Conservation (phyloP, 495 filamentous ascomycete genomes). For the Aspergillus carlsbadensis region DNA sequence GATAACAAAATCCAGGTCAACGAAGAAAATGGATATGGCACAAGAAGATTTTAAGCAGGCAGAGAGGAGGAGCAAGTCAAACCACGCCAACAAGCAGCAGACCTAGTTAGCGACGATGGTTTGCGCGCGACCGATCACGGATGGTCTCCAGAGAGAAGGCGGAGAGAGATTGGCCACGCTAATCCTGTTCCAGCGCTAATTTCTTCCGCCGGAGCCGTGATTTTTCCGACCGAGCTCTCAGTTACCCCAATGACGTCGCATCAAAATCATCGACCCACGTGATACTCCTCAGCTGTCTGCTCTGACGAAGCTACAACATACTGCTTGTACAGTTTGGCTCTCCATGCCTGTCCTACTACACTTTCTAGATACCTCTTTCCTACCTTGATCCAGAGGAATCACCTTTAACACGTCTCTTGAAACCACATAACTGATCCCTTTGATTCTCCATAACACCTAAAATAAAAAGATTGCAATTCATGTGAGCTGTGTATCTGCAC, state of each 20-base stretch:
- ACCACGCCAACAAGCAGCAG: constrained; percentile 18
- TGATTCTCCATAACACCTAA: no score
- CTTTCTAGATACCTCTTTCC: no score
- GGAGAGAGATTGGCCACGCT: constrained; percentile 40
- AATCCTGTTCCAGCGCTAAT: constrained; percentile 26
- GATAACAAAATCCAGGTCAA: not conserved
- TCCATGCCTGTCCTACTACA: no score
- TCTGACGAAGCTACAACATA: no score
- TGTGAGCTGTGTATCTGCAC: no score
- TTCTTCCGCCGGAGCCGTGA: constrained; percentile 7
- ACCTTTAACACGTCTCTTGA: no score
- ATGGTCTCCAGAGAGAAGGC: constrained; percentile 35
- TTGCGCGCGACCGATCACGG: constrained; percentile 50
- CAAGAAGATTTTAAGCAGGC: not conserved
- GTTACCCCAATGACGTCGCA: not conserved
- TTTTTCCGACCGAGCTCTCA: constrained; percentile 20
- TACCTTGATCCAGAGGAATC: no score
- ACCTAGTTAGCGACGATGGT: constrained; percentile 26
- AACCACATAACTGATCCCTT: no score
- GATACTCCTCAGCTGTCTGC: no score
- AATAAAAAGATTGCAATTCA: no score
- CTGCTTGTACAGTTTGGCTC: no score
- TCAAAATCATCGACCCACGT: constrained; percentile 10
- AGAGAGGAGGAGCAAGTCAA: constrained; percentile 12
- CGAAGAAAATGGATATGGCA: not conserved